These are phyloP conservation scores for Euphorbia peplus DNA, from an alignment of 345 rosid species.

Conservation along the genomic window DNA sequence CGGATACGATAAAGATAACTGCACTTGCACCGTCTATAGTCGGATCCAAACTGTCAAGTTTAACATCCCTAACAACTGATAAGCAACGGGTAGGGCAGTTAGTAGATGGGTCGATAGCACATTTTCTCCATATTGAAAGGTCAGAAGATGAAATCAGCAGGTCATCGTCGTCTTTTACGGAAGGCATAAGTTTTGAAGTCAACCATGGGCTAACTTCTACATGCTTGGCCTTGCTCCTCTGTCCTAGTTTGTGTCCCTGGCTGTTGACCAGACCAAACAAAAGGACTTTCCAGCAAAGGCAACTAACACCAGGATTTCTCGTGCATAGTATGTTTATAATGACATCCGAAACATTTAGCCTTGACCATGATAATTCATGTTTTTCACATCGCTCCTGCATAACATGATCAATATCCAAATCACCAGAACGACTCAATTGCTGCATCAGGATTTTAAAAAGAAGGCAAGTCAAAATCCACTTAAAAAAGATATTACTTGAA, in stretches of 20 bases:
- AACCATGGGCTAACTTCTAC: slow-evolving; percentile 59
- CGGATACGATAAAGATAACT: slow-evolving; percentile 63
- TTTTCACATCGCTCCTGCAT: slow-evolving; percentile 62
- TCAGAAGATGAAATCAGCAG: slow-evolving; percentile 55
- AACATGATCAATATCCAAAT: slow-evolving; percentile 66
- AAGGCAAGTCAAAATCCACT: background rate
- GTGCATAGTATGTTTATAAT: slow-evolving; percentile 39
- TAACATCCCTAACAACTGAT: slow-evolving; percentile 59
- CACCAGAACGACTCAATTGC: slow-evolving; percentile 39
- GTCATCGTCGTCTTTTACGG: slow-evolving; percentile 34
- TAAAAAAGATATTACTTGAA: slow-evolving; percentile 13
- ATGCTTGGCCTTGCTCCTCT: slow-evolving; percentile 28
- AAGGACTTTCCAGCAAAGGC: slow-evolving; percentile 80
- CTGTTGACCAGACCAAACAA: slow-evolving; percentile 45
- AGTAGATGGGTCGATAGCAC: slow-evolving; percentile 44
- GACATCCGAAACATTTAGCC: slow-evolving; percentile 79
- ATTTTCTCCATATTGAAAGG: slow-evolving; percentile 79
- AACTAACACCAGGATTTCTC: slow-evolving; percentile 62
- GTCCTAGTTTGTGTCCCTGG: slow-evolving; percentile 27
- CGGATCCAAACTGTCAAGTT: slow-evolving; percentile 33
- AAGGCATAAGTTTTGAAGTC: slow-evolving; percentile 69
- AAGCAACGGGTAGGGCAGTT: slow-evolving; percentile 53
- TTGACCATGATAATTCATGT: slow-evolving; percentile 71
- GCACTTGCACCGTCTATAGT: slow-evolving; percentile 67
- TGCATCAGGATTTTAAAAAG: slow-evolving; percentile 18